Percentiles rank a stretch among this genome's conserved stretches.
Evolutionary conservation across 2,329 filamentous ascomycete species (phyloP).

Genomic region (Epichloe bromicola): DNA sequence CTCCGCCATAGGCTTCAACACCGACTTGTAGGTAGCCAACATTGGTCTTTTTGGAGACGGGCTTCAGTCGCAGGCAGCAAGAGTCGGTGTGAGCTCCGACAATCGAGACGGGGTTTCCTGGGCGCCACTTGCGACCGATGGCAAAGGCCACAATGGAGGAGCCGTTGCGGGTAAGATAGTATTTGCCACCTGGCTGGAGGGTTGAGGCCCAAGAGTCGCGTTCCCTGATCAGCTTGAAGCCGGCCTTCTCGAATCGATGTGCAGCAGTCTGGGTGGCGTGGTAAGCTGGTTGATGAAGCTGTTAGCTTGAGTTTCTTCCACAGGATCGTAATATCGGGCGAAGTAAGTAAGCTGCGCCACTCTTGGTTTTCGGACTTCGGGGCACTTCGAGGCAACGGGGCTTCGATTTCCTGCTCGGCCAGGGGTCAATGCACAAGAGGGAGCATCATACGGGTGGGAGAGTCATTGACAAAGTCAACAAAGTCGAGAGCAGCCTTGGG

Average conservation of each 20-base stretch:
- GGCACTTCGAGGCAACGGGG: neutral
- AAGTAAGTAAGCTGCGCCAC: too few relatives aligned
- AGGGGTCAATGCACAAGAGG: neutral
- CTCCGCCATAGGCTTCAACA: constrained; percentile 92
- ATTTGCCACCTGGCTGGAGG: constrained; percentile 79
- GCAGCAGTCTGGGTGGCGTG: constrained; percentile 79
- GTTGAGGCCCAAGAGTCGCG: constrained; percentile 75
- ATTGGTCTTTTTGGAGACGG: constrained; percentile 75
- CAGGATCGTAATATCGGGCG: too few relatives aligned
- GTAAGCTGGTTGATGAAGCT: constrained; percentile 49
- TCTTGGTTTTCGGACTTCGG: too few relatives aligned
- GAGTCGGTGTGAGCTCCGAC: constrained; percentile 95
- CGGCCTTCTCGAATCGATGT: constrained; percentile 63
- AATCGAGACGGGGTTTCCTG: constrained; percentile 84
- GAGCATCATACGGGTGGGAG: constrained; percentile 64
- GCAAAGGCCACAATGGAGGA: constrained; percentile 90
- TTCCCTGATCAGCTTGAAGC: constrained; percentile 82
- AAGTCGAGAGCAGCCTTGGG: constrained; percentile 62
- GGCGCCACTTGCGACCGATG: constrained; percentile 79
- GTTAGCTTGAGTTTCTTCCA: neutral
- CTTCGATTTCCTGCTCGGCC: neutral
- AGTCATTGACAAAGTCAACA: constrained; percentile 85
- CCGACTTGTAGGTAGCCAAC: constrained; percentile 89
- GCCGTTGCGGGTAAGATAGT: constrained; percentile 88
- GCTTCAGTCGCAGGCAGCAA: constrained; percentile 82